Evolutionary conservation across 2,329 filamentous ascomycete genomes (phyloP).

Genomic region (Thyridium curvatum): DNA sequence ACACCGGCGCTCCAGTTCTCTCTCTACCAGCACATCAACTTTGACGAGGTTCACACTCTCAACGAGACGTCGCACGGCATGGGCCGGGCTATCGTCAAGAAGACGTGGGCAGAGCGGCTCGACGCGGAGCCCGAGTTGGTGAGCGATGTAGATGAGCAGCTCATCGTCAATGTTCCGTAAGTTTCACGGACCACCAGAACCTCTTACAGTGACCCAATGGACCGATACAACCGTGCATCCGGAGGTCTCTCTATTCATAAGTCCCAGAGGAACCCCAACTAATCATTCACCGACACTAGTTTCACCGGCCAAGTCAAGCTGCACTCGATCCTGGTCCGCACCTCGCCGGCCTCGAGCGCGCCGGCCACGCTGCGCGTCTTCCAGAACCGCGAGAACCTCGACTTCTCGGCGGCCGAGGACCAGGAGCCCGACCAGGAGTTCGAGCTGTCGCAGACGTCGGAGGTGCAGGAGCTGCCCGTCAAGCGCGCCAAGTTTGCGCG

Average conservation of each 20-base stretch:
- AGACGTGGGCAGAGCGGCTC: conserved; percentile 84
- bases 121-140: conserved; percentile 65
- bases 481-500: conserved; percentile 84
- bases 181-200: conserved; percentile 18
- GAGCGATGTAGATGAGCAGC: conserved; percentile 85
- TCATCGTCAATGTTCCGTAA: conserved; percentile 88
- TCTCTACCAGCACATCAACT: conserved; percentile 88
- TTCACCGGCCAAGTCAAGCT: conserved; percentile 94
- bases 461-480: conserved; percentile 82
- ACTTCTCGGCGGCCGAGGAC: conserved; percentile 72
- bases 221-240: not conserved
- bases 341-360: conserved; percentile 62
- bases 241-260: no score
- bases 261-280: not conserved
- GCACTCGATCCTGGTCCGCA: conserved; percentile 81
- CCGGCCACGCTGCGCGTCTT: conserved; percentile 83
- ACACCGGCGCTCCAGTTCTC: conserved; percentile 86
- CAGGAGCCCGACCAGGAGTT: conserved; percentile 67
- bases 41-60: conserved; percentile 74
- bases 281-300: conserved; percentile 33
- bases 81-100: conserved; percentile 73
- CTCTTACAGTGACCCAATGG: not conserved
- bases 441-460: conserved; percentile 68
- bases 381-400: conserved; percentile 75
- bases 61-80: conserved; percentile 69